phyloP scores from a whole-genome alignment of 345 rosid species.

The Corchorus olitorius region DNA sequence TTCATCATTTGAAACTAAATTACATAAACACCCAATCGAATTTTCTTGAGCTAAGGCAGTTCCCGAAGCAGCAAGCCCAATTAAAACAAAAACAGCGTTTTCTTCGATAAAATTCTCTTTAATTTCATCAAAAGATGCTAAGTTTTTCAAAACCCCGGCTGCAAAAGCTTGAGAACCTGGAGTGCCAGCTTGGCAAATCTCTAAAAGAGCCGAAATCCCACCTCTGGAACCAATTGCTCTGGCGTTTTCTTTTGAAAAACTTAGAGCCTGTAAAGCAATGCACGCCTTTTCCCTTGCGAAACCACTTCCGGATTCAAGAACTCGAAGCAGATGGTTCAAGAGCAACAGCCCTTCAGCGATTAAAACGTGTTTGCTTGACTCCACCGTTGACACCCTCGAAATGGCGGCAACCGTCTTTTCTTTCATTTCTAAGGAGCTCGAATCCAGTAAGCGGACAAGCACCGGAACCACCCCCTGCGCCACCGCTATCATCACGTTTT shows the following conservation, averaged over 20 bases:
- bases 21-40: slow-evolving; percentile 73
- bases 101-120: slow-evolving; percentile 80
- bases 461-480: slow-evolving; percentile 91
- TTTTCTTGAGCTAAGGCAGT: slow-evolving; percentile 78
- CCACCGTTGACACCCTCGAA: slow-evolving; percentile 69
- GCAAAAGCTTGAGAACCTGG: slow-evolving; percentile 88
- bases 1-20: slow-evolving; percentile 58
- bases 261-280: slow-evolving; percentile 71
- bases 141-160: slow-evolving; percentile 75
- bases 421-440: slow-evolving; percentile 56
- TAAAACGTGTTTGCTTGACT: slow-evolving; percentile 77
- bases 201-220: slow-evolving; percentile 76
- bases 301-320: slow-evolving; percentile 84
- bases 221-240: slow-evolving; percentile 87
- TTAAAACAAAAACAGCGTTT: slow-evolving; percentile 57
- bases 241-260: slow-evolving; percentile 73
- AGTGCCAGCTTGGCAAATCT: slow-evolving; percentile 80
- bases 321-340: slow-evolving; percentile 72
- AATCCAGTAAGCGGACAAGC: slow-evolving; percentile 67
- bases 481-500: slow-evolving; percentile 85
- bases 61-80: slow-evolving; percentile 65
- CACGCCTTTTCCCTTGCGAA: slow-evolving; percentile 87
- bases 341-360: slow-evolving; percentile 75
- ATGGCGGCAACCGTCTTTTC: slow-evolving; percentile 77
- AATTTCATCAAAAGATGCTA: slow-evolving; percentile 58